Evolutionary conservation across 208 protist genomes (phyloP).

Genomic region (Tritrichomonas musculus): DNA sequence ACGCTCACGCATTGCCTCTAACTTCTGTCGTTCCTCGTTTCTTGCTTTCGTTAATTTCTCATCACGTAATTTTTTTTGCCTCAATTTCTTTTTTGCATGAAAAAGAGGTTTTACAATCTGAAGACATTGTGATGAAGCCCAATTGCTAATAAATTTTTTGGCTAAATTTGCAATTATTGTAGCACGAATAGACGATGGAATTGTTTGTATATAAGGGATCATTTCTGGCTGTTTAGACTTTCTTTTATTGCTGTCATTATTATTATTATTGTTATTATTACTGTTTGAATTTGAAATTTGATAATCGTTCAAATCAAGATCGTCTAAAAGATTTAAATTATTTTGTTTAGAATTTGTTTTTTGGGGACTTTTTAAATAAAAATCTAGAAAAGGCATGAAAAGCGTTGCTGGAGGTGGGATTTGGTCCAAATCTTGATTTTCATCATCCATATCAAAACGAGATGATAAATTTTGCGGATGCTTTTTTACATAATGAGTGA

Average conservation of each 20-base stretch:
- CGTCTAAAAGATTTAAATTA: too few relatives aligned
- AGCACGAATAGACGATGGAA: not conserved
- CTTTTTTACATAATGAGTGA: too few relatives aligned
- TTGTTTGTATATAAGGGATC: not conserved
- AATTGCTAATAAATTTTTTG: not conserved
- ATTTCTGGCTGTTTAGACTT: not conserved
- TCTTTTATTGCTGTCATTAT: not conserved
- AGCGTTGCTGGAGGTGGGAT: too few relatives aligned
- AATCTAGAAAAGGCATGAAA: too few relatives aligned
- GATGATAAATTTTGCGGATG: too few relatives aligned
- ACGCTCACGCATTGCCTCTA: not conserved
- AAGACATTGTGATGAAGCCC: not conserved
- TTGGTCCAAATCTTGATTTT: too few relatives aligned
- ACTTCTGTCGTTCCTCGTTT: not conserved
- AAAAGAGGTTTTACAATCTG: not conserved
- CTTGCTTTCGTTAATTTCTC: not conserved
- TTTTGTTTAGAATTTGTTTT: too few relatives aligned
- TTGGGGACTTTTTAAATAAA: too few relatives aligned
- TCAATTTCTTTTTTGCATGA: not conserved
- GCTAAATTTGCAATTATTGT: not conserved
- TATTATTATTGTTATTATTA: not conserved
- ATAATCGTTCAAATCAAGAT: too few relatives aligned
- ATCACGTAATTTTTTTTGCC: not conserved
- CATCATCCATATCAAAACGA: too few relatives aligned
- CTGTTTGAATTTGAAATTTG: too few relatives aligned